Conservation (phyloP, 371 early-diverging fungal species). For the Apophysomyces trapeziformis region DNA sequence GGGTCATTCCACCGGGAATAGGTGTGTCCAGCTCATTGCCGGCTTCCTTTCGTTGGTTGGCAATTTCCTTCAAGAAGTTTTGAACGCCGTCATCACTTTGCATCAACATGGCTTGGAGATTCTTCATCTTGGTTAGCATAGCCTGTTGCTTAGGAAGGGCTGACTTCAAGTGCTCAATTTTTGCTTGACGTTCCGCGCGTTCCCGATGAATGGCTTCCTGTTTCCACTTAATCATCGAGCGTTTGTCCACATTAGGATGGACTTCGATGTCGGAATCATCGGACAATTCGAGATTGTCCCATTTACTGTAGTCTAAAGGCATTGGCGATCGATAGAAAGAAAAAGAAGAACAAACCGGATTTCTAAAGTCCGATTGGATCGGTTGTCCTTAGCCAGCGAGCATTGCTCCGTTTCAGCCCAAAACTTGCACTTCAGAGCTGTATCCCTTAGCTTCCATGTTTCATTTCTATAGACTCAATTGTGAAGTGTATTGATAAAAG, state of each 20-base stretch:
- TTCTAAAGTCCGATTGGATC: not conserved
- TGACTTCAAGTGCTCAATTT: constrained; percentile 66
- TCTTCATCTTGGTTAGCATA: constrained; percentile 50
- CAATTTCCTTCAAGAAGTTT: constrained; percentile 33
- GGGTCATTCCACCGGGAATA: constrained; percentile 7
- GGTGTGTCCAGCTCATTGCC: constrained; percentile 26
- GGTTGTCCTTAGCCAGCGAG: not conserved
- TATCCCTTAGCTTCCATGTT: too few relatives aligned
- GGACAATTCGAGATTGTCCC: constrained; percentile 95
- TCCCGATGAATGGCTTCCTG: constrained; percentile 89
- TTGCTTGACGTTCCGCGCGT: constrained; percentile 81
- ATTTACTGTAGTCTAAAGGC: constrained; percentile 87
- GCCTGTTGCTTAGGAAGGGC: constrained; percentile 64
- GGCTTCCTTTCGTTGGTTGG: constrained; percentile 31
- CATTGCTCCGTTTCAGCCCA: too few relatives aligned
- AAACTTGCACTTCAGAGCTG: too few relatives aligned
- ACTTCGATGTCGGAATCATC: constrained; percentile 97
- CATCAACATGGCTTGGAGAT: constrained; percentile 24
- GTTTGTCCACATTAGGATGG: constrained; percentile 96
- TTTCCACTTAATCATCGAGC: constrained; percentile 91
- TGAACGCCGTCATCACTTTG: constrained; percentile 20
- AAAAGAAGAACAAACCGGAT: not conserved
- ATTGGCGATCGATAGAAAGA: constrained; percentile 18
- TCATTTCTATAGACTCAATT: too few relatives aligned
- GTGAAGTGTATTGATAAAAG: too few relatives aligned